A percentile compares a stretch with the other conserved stretches of the same genome.
Evolutionary conservation across 1,284 basidiomycete species (phyloP).

Genomic region (Cronartium ribicola): DNA sequence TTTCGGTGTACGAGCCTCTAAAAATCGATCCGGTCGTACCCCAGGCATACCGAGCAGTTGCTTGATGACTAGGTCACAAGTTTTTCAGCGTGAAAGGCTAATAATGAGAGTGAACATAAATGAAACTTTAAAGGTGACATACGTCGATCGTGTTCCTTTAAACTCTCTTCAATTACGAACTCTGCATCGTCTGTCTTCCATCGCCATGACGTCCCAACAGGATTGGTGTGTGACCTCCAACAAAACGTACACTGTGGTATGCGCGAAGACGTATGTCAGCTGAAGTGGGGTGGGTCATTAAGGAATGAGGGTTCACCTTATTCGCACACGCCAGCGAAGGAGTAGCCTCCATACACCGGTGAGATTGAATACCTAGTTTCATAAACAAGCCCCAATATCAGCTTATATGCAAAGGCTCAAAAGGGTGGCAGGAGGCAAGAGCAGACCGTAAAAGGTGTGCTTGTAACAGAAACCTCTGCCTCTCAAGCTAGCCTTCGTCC

Average conservation of each 20-base stretch:
- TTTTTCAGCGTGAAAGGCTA: neutral
- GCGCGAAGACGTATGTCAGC: too few species aligned
- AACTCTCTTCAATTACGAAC: conserved; percentile 35
- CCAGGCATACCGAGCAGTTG: conserved; percentile 43
- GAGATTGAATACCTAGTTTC: conserved; percentile 37
- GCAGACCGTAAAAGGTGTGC: conserved; percentile 42
- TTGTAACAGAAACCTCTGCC: conserved; percentile 43
- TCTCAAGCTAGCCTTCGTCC: conserved; percentile 42
- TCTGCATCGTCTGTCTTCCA: conserved; percentile 43
- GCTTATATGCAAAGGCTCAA: neutral
- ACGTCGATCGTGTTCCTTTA: conserved; percentile 42
- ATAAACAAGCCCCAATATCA: neutral
- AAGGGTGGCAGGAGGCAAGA: neutral
- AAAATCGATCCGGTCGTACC: conserved; percentile 36
- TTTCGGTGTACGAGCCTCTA: conserved; percentile 37
- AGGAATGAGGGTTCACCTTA: conserved; percentile 14
- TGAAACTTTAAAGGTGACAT: neutral
- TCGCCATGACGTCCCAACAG: conserved; percentile 43
- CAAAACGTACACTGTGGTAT: conserved; percentile 42
- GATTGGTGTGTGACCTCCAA: conserved; percentile 43
- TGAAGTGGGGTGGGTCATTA: neutral
- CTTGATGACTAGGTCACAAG: conserved; percentile 24
- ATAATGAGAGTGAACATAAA: neutral
- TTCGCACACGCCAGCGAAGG: conserved; percentile 43
- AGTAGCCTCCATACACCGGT: conserved; percentile 44